Evolutionary conservation across 805 yeast species (phyloP).

Genomic region (Torulaspora indica): DNA sequence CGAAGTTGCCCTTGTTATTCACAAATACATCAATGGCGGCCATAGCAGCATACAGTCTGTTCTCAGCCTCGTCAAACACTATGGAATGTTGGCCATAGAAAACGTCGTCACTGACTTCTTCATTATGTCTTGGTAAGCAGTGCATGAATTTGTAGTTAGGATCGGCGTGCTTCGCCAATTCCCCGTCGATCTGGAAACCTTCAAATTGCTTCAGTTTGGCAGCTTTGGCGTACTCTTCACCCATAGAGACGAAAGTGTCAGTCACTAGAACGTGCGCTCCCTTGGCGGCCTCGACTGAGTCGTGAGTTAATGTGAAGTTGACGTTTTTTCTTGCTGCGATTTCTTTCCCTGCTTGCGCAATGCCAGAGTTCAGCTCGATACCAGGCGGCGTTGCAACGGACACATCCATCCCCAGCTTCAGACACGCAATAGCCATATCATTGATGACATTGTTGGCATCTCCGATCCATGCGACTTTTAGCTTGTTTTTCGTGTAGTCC

Average conservation of each 20-base stretch:
- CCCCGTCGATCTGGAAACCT: conserved; percentile 78
- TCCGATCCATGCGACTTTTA: conserved; percentile 92
- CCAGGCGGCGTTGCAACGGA: conserved; percentile 80
- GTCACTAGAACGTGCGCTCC: conserved; percentile 83
- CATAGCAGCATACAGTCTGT: conserved; percentile 92
- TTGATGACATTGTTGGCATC: conserved; percentile 95
- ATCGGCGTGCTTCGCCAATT: conserved; percentile 54
- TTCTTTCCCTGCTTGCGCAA: conserved; percentile 50
- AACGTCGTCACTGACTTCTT: conserved; percentile 91
- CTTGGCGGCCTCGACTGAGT: conserved; percentile 68
- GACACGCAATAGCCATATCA: conserved; percentile 83
- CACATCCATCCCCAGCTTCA: conserved; percentile 78
- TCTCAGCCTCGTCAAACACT: conserved; percentile 95
- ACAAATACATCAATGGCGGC: conserved; percentile 90
- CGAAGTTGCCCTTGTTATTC: conserved; percentile 66
- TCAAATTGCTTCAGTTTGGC: conserved; percentile 72
- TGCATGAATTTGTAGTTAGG: conserved; percentile 93
- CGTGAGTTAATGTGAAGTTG: conserved; percentile 55
- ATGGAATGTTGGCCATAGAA: conserved; percentile 79
- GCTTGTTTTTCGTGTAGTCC: conserved; percentile 46
- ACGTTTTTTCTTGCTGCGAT: conserved; percentile 51
- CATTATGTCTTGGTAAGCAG: conserved; percentile 91
- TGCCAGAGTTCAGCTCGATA: conserved; percentile 54
- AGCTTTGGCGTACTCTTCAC: conserved; percentile 78
- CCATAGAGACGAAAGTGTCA: conserved; percentile 98